These are phyloP conservation scores for Starmerella bombicola DNA, from an alignment of 805 yeast genomes.

Conservation along the genomic window DNA sequence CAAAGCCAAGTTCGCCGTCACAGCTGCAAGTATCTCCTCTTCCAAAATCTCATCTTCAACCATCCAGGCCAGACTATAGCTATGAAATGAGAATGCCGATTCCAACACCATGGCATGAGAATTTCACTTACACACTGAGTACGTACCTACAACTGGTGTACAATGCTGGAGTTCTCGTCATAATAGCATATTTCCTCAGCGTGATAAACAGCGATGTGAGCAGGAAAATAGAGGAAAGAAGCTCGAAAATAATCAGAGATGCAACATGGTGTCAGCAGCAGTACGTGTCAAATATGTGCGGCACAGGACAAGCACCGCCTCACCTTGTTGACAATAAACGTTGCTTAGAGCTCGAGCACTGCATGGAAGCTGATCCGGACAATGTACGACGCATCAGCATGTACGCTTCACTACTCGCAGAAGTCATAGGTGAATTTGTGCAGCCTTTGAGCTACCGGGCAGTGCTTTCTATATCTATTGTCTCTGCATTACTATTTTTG, in stretches of 20 bases:
- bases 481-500: not conserved
- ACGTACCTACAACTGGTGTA: conserved; percentile 52
- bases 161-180: conserved; percentile 39
- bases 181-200: conserved; percentile 37
- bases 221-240: conserved; percentile 45
- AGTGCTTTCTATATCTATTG: not conserved
- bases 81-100: conserved; percentile 22
- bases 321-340: conserved; percentile 43
- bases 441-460: conserved; percentile 41
- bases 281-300: conserved; percentile 58
- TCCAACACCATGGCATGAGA: conserved; percentile 26
- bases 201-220: conserved; percentile 57
- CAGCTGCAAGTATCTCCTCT: not conserved
- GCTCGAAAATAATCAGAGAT: conserved; percentile 43
- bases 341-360: conserved; percentile 61
- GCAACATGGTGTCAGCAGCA: conserved; percentile 55
- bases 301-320: conserved; percentile 48
- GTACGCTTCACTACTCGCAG: conserved; percentile 70
- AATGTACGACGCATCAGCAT: conserved; percentile 48
- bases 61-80: not conserved
- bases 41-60: not conserved
- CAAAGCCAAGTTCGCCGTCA: too few species aligned
- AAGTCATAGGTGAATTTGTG: conserved; percentile 59
- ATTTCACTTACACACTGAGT: conserved; percentile 43
- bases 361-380: conserved; percentile 69